Evolutionary conservation across 306 rosid genomes (phyloP).

Genomic region (Lupinus albus): DNA sequence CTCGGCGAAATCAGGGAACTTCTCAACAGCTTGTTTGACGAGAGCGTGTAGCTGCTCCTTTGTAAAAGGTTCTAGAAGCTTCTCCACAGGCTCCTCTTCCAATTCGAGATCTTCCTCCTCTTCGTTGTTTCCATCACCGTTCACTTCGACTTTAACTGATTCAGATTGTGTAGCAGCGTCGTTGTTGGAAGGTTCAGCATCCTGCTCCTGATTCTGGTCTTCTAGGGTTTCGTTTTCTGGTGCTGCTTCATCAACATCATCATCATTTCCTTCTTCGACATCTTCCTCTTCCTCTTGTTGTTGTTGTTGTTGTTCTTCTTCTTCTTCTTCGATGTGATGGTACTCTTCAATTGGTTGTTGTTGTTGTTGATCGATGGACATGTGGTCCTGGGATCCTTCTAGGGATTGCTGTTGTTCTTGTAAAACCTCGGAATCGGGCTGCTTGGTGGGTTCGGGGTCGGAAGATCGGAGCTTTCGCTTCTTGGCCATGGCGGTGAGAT

Average conservation of each 20-base stretch:
- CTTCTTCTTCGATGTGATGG: conserved; percentile 7
- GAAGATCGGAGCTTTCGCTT: conserved; percentile 72
- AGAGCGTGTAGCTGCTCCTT: conserved; percentile 63
- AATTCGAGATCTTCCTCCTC: conserved; percentile 47
- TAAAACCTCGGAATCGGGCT: conserved; percentile 12
- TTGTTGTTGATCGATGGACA: conserved; percentile 11
- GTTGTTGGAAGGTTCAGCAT: conserved; percentile 17
- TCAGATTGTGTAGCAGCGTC: conserved; percentile 10
- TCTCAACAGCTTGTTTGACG: conserved; percentile 58
- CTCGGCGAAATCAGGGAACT: conserved; percentile 52
- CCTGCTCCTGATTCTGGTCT: conserved; percentile 18
- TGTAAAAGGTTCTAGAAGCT: conserved; percentile 72
- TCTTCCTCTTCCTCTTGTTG: conserved; percentile 29
- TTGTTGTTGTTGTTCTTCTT: too few relatives aligned
- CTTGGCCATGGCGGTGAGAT: conserved; percentile 62
- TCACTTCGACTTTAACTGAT: conserved; percentile 30
- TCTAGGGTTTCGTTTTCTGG: conserved; percentile 34
- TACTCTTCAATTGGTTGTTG: conserved; percentile 33
- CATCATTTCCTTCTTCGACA: not conserved
- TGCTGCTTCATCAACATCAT: not conserved
- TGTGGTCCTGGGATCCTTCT: too few relatives aligned
- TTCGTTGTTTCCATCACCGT: conserved; percentile 43
- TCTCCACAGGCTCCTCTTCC: conserved; percentile 65
- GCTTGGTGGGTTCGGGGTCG: conserved; percentile 51
- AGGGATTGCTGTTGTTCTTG: too few relatives aligned